Evolutionary conservation across 331 rosid genomes (phyloP).

Genomic region (Dryas integrifolia): DNA sequence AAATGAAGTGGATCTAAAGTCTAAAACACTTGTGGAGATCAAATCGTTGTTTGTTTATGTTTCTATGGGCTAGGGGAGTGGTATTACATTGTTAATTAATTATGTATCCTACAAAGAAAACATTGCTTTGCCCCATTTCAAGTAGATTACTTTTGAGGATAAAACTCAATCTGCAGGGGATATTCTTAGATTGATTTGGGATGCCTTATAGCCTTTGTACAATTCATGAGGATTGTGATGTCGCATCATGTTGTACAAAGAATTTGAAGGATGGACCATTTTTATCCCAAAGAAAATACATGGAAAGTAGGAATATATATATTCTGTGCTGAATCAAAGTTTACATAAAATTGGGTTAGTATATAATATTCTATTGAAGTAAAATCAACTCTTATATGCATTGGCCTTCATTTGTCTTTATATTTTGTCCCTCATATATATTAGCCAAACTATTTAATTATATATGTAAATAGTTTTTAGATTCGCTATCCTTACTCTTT

Average conservation of each 20-base stretch:
- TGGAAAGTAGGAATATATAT: neutral
- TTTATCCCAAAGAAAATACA: neutral
- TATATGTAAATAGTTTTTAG: too few relatives aligned
- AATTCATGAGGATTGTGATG: neutral
- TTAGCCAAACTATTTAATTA: too few relatives aligned
- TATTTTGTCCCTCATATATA: too few relatives aligned
- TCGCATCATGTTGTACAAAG: conserved; percentile 10
- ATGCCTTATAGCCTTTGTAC: neutral
- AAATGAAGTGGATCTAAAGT: too few relatives aligned
- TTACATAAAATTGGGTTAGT: neutral
- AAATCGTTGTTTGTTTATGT: neutral
- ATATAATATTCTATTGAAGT: too few relatives aligned
- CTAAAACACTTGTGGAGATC: neutral
- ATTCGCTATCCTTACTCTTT: too few relatives aligned
- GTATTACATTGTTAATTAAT: neutral
- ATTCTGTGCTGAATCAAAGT: neutral
- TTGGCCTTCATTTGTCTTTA: too few relatives aligned
- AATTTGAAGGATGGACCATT: neutral
- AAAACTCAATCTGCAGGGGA: neutral
- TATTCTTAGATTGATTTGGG: neutral
- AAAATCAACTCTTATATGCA: too few relatives aligned
- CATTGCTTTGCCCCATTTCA: neutral
- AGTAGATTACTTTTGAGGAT: conserved; percentile 4
- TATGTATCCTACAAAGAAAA: neutral
- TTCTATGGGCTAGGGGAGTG: neutral